Base-by-base conservation (phyloP, 192 early-diverging fungal species). In the Mycoemilia scoparia region DNA sequence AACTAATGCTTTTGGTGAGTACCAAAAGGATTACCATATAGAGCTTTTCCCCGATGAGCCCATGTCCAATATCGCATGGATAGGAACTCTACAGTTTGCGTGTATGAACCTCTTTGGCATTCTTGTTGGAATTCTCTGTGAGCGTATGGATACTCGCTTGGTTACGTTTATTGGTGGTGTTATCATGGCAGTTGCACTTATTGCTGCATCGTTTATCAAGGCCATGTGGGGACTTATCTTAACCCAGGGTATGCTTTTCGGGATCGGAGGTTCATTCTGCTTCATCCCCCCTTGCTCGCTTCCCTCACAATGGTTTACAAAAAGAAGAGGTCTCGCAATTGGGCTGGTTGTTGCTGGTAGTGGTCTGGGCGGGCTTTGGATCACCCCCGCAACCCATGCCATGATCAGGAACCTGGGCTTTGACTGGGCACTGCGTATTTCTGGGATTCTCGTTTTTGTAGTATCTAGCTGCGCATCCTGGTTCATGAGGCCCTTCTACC, bases 191-290 rank as follows among this genome's bases (percentile, higher is more conserved):
- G 21, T 51, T 7, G 41, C 63, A 3, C 27, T 74, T 1, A 21
- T 71, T 2, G 44, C 59, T 14, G 70, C 71, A 1, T 74, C 71
- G 20, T 74, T 74, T 26, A 62, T 62, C 11, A 9, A 38, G 11
- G 49, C 52, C 0, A 29, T 74, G 0, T 80, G 77, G 77, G 64
- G 72, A 14, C 48, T 77, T 5, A 61, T 70, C 18, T 30, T 74
- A 4, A 49, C 66, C 1, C 76, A 74, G 32, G 72, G 72, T 21
- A 33, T 73, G 15, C 35, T 74, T 24, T 67, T 36, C 45, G 43
- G 51, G 10, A 13, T 68, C 0, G 70, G 67, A 13, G 57, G 49
- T 1, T 42, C 57, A 15, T 24, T 69, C 7, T 60, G 60, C 7
- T 69, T 59, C 38, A 63, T 67, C 19, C 67, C 70, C 0, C 49